Percentiles rank a stretch among this genome's conserved stretches.
phyloP scores from a whole-genome alignment of 257 asterid genomes.

The Fraxinus anomala region DNA sequence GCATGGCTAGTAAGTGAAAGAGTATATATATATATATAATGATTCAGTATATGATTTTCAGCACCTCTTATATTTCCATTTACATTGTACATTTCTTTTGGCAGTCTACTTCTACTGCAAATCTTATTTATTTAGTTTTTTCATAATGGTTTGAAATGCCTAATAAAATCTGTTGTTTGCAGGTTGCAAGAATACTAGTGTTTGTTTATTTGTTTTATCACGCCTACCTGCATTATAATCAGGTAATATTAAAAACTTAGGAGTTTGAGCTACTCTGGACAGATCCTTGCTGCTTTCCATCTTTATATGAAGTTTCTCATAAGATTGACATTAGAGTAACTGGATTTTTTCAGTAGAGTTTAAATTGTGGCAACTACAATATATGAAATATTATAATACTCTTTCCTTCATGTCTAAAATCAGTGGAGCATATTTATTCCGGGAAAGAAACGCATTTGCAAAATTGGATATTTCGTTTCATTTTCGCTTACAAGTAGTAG shows the following conservation, averaged over 20 bases:
- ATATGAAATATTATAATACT: too few relatives aligned
- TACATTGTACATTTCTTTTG: neutral
- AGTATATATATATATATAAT: neutral
- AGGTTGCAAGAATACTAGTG: slow-evolving; percentile 74
- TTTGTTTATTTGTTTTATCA: slow-evolving; percentile 65
- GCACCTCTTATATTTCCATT: neutral
- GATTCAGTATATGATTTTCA: neutral
- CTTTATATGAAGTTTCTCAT: neutral
- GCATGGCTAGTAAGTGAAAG: slow-evolving; percentile 65
- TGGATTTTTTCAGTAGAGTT: neutral
- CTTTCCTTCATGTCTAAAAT: neutral
- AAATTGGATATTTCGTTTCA: neutral
- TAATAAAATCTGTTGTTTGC: slow-evolving; percentile 25
- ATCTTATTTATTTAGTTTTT: slow-evolving; percentile 5
- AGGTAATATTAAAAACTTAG: slow-evolving; percentile 42
- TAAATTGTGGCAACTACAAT: neutral
- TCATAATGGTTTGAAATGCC: neutral
- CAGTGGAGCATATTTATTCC: neutral
- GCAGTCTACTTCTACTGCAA: neutral
- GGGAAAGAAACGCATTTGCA: neutral
- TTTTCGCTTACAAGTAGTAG: neutral
- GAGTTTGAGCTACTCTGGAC: neutral
- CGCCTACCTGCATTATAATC: slow-evolving; percentile 40
- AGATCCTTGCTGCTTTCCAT: neutral
- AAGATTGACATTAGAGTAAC: neutral